Base-by-base conservation (phyloP, 306 rosid genomes). In the Prunus fruticosa region DNA sequence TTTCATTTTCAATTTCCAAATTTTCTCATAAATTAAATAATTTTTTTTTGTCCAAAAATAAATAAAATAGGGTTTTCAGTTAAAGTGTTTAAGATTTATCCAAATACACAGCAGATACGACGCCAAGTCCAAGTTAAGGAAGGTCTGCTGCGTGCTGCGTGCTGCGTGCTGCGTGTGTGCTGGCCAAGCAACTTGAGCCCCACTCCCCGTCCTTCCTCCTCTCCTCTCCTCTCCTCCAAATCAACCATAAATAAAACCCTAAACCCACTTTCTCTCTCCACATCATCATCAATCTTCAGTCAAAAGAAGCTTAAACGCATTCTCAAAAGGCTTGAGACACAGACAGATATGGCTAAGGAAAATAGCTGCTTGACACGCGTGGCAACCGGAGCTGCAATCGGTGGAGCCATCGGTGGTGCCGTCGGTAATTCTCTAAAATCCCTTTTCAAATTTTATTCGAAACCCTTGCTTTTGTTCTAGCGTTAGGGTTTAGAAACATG, bases 311-410 rank as follows among this genome's bases (percentile, higher is more conserved):
- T 47, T 34, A 34, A 47, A 3, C 61, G 12, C 61, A 8, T 3
- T 34, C 41, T 34, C 41, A 34, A 34, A 20, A 8, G 27, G 5
- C 14, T 56, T 60, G 34, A 25, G 38, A 60, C 1, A 56, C 22
- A 9, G 58, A 53, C 8, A 60, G 11, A 60, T 30, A 60, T 60
- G 65, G 65, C 65, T 13, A 60, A 60, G 65, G 65, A 60, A 60
- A 60, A 25, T 28, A 25, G 65, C 38, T 60, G 65, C 65, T 60
- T 60, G 65, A 60, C 38, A 13, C 65, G 65, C 65, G 65, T 60
- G 34, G 65, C 65, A 30, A 60, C 65, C 34, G 65, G 65, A 7
- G 65, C 65, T 13, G 65, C 28, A 60, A 60, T 60, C 28, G 65
- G 65, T 8, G 65, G 65, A 60, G 65, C 65, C 6, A 60, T 60